Percentiles rank a stretch among this genome's conserved stretches.
Conservation (phyloP, 768 basidiomycete species). For the Neoboletus brunneissimus region DNA sequence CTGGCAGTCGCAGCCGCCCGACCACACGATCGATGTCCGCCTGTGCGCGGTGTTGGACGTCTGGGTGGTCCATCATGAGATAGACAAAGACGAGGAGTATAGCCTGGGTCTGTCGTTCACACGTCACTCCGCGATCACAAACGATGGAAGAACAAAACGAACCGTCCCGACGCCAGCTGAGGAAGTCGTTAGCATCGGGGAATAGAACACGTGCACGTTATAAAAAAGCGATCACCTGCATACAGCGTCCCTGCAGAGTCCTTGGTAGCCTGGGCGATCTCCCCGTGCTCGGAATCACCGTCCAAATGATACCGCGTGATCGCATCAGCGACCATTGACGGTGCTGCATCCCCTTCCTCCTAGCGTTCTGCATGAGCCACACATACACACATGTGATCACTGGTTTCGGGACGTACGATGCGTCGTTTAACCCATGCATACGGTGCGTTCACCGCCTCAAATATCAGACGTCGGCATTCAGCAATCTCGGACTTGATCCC, state of each 20-base stretch:
- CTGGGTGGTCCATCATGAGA: slow-evolving; percentile 31
- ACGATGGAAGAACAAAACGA: slow-evolving; percentile 1
- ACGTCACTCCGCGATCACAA: background rate
- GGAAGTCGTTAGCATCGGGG: background rate
- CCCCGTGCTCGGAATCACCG: background rate
- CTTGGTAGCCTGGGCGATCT: slow-evolving; percentile 16
- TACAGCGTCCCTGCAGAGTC: slow-evolving; percentile 19
- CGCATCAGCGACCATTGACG: slow-evolving; percentile 20
- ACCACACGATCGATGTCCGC: slow-evolving; percentile 33
- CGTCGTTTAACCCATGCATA: slow-evolving; percentile 11
- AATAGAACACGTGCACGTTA: too few relatives aligned
- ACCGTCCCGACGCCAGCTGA: slow-evolving; percentile 34
- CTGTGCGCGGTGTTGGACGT: slow-evolving; percentile 29
- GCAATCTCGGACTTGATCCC: slow-evolving; percentile 17
- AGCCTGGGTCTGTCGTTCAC: slow-evolving; percentile 22
- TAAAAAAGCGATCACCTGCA: slow-evolving; percentile 11
- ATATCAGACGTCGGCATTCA: slow-evolving; percentile 6
- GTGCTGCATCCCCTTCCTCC: slow-evolving; percentile 8
- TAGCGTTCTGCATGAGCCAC: background rate
- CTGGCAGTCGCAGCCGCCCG: slow-evolving; percentile 29
- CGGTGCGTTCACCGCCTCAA: slow-evolving; percentile 8
- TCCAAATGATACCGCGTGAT: slow-evolving; percentile 4
- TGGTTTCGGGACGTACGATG: background rate
- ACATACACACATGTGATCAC: background rate
- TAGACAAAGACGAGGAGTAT: slow-evolving; percentile 26